These are phyloP conservation scores for Knoxdaviesia proteae DNA, from an alignment of 2,329 filamentous ascomycete species.

Conservation along the genomic window DNA sequence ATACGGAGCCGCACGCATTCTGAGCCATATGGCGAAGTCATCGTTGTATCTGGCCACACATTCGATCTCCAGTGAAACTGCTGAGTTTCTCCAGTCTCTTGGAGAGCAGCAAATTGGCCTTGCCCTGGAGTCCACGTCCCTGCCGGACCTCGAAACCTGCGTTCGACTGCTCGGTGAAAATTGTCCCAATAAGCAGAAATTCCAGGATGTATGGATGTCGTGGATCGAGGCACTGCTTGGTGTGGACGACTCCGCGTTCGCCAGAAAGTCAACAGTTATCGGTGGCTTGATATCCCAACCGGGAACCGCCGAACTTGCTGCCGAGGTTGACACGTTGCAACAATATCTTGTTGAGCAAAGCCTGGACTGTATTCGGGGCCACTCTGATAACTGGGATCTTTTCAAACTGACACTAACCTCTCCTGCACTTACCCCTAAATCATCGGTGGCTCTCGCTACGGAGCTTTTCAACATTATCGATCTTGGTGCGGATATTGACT, in stretches of 20 bases:
- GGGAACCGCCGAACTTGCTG: conserved; percentile 17
- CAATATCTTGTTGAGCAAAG: conserved; percentile 20
- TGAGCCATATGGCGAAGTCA: conserved; percentile 9
- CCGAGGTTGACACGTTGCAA: conserved; percentile 21
- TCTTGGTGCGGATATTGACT: conserved; percentile 9
- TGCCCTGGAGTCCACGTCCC: conserved; percentile 44
- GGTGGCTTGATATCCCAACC: conserved; percentile 25
- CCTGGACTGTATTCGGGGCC: conserved; percentile 15
- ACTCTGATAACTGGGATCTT: conserved; percentile 19
- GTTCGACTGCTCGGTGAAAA: conserved; percentile 33
- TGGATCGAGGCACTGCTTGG: conserved; percentile 21
- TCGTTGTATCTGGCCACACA: conserved; percentile 1
- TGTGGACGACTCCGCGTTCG: conserved; percentile 6
- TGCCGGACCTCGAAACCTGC: conserved; percentile 41
- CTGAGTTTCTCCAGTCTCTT: conserved; percentile 2
- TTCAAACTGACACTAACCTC: conserved; percentile 26
- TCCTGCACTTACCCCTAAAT: conserved; percentile 16
- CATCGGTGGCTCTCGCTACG: conserved; percentile 13
- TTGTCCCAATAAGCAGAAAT: conserved; percentile 15
- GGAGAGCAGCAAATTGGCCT: conserved; percentile 9
- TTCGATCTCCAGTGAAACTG: background rate
- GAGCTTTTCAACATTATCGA: conserved; percentile 14
- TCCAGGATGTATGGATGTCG: conserved; percentile 21
- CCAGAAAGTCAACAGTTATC: conserved; percentile 12
- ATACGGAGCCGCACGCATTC: conserved; percentile 28